Percentiles rank a stretch among this genome's conserved stretches.
phyloP scores from a whole-genome alignment of 2,329 filamentous ascomycete genomes.

The Talaromyces islandicus region DNA sequence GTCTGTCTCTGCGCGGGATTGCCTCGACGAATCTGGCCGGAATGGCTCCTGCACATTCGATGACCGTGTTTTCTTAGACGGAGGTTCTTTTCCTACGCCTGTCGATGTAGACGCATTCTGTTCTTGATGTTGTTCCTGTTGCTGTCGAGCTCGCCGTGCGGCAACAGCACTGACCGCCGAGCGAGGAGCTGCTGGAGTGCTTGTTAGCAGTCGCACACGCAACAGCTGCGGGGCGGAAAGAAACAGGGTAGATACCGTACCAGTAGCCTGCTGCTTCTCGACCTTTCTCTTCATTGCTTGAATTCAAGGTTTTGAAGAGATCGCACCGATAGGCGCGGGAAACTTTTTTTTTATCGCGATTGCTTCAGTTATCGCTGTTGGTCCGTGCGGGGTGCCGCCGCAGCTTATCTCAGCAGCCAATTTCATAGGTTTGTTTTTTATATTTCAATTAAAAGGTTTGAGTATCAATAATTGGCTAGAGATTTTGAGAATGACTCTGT shows the following conservation, averaged over 20 bases:
- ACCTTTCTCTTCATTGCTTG: slow-evolving; percentile 31
- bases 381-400: slow-evolving; percentile 26
- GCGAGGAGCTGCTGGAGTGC: slow-evolving; percentile 1
- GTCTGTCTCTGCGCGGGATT: slow-evolving; percentile 13
- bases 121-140: slow-evolving; percentile 20
- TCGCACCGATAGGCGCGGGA: not conserved
- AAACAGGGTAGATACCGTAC: slow-evolving; percentile 15
- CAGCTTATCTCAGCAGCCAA: not conserved
- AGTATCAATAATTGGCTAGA: too few relatives aligned
- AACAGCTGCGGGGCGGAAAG: too few relatives aligned
- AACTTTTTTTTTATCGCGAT: slow-evolving; percentile 12
- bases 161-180: slow-evolving; percentile 34
- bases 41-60: slow-evolving; percentile 19
- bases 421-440: not conserved
- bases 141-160: slow-evolving; percentile 36
- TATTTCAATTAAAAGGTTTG: too few relatives aligned
- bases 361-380: slow-evolving; percentile 16
- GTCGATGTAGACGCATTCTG: slow-evolving; percentile 17
- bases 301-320: not conserved
- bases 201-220: not conserved
- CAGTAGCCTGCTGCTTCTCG: slow-evolving; percentile 29
- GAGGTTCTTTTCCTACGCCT: slow-evolving; percentile 21
- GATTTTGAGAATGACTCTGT: too few relatives aligned
- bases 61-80: slow-evolving; percentile 28
- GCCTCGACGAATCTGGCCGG: slow-evolving; percentile 14